Evolutionary conservation across 1,284 basidiomycete genomes (phyloP), one percentile per base, ranked within the genome.

Genomic region (Leccinum griseonigrum): DNA sequence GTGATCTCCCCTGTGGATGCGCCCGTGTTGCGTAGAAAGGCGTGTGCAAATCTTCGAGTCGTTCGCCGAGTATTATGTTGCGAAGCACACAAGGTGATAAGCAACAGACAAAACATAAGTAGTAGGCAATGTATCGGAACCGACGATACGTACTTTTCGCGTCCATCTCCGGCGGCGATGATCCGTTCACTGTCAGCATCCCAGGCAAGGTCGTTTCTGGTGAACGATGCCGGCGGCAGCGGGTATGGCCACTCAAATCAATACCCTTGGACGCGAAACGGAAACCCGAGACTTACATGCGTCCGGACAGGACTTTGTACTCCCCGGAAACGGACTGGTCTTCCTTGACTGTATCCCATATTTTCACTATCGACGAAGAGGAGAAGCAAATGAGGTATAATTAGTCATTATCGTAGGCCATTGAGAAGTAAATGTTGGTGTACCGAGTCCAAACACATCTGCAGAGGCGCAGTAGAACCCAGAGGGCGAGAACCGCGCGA

Each of bases 111-210:
- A 32, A 22, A 52, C 10, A 54, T 57, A 53, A 28, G 29, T 13
- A 28, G 29, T 13, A 18, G 50, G 7, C 4, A 31, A 48, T 2
- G 13, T 51, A 58, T 57, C 32, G 7, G 26, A 6, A 6, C 29
- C 1, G 7, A 52, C 0, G 3, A 34, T 22, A 76, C 85, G 65
- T 63, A 94, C 89, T 89, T 92, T 71, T 96, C 96, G 65, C 88
- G 85, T 48, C 97, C 97, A 64, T 98, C 94, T 55, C 97, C 97
- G n/a, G 95, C 97, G 16, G 91, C 95, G 56, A 98, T 91, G 67
- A 99, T 91, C 14, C 97, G 86, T 76, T 98, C 97, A 71, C 92
- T 94, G 75, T 99, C 97, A 3, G 91, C 92, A 71, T 99, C 97
- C 95, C 96, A 98, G 22, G 90, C 90, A 5, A 99, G 83, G 76